Percentiles rank a stretch among this genome's conserved stretches.
These are phyloP conservation scores for Plasmodium reichenowi DNA, from an alignment of 169 alveolate species.

Conservation along the genomic window DNA sequence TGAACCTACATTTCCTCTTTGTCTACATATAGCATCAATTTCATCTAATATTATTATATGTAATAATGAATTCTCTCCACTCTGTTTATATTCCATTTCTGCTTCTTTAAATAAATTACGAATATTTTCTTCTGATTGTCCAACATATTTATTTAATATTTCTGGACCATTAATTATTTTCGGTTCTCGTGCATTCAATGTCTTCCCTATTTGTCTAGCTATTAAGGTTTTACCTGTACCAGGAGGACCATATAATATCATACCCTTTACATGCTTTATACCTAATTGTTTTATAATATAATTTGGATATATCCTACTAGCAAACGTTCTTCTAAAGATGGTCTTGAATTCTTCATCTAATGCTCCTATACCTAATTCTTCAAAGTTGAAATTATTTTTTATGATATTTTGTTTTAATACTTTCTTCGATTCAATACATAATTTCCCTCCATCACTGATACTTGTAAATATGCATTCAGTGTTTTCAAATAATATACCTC, in stretches of 20 bases:
- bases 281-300: constrained; percentile 97
- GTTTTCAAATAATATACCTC: constrained; percentile 59
- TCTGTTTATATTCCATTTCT: constrained; percentile 94
- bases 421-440: constrained; percentile 77
- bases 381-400: constrained; percentile 91
- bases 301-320: constrained; percentile 99
- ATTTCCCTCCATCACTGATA: constrained; percentile 75
- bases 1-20: constrained; percentile 94
- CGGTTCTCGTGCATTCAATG: constrained; percentile 96
- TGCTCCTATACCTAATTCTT: constrained; percentile 94
- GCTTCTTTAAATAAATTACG: constrained; percentile 98
- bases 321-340: constrained; percentile 99
- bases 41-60: constrained; percentile 99
- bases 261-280: constrained; percentile 97
- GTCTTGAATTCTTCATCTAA: constrained; percentile 95
- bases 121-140: constrained; percentile 99
- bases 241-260: constrained; percentile 99
- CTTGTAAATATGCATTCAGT: constrained; percentile 72
- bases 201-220: constrained; percentile 99
- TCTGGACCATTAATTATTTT: constrained; percentile 93
- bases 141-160: constrained; percentile 96
- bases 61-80: constrained; percentile 96
- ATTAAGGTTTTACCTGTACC: constrained; percentile 99
- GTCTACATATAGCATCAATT: constrained; percentile 99
- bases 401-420: constrained; percentile 82